Evolutionary conservation across 306 rosid genomes (phyloP).

Genomic region (Prunus salicina): DNA sequence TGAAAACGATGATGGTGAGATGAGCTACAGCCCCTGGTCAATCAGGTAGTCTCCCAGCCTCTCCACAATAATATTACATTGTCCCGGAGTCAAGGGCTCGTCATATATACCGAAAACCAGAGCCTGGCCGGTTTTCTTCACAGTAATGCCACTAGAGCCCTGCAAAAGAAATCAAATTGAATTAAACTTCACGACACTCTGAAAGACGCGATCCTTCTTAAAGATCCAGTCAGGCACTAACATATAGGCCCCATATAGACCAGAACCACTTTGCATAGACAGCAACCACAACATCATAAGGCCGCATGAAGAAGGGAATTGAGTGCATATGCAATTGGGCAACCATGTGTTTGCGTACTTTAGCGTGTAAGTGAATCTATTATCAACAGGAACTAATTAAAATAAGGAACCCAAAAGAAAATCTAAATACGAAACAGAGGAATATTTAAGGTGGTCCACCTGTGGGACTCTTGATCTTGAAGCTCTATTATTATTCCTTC

Average conservation of each 20-base stretch:
- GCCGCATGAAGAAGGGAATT: not conserved
- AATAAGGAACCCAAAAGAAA: not conserved
- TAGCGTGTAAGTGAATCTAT: not conserved
- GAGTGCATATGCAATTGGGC: not conserved
- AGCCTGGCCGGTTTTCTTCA: slow-evolving; percentile 49
- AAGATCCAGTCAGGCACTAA: not conserved
- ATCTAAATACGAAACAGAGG: not conserved
- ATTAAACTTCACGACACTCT: not conserved
- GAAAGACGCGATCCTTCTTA: not conserved
- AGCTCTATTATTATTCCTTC: slow-evolving; percentile 1
- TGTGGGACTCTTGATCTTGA: not conserved
- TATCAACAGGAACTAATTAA: not conserved
- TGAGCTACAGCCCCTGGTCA: slow-evolving; percentile 39
- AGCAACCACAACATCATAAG: not conserved
- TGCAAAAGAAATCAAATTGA: slow-evolving; percentile 18
- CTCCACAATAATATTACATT: slow-evolving; percentile 53
- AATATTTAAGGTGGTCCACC: slow-evolving; percentile 4
- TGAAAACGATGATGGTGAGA: slow-evolving; percentile 5
- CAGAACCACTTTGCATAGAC: not conserved
- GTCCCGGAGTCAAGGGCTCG: slow-evolving; percentile 49
- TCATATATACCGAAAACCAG: slow-evolving; percentile 46
- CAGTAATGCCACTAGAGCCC: slow-evolving; percentile 53
- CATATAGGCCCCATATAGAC: not conserved
- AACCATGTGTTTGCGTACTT: not conserved
- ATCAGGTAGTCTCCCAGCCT: slow-evolving; percentile 57